Evolutionary conservation across 257 asterid species (phyloP), one percentile per base, ranked within the genome.

Genomic region (Solanum pennellii): DNA sequence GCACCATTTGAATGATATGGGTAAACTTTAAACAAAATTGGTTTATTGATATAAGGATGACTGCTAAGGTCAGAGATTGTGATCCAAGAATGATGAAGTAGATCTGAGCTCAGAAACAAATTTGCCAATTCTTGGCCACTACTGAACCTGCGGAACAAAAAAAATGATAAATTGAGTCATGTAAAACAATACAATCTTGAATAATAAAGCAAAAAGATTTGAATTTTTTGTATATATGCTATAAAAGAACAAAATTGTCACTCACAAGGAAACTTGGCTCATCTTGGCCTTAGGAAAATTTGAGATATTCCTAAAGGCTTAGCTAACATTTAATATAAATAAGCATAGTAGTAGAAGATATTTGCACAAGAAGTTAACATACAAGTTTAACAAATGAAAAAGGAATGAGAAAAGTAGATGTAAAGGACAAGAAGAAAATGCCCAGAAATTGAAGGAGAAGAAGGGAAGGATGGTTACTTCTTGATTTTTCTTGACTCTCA

Each of bases 71-170:
- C 85, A 47, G 29, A 41, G 23, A 88, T 83, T 83, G 41, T 86
- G 47, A 25, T 5, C 92, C 90, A 90, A 62, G 92, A 83, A 86
- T 69, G 83, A 39, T 37, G 83, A 29, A 90, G 80, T 56, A 90
- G 77, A 75, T 60, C 90, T 21, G 89, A 88, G 62, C 65, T 86
- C 82, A 82, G 77, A 62, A 90, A 66, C 85, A 90, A 82, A 21
- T 29, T 47, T 80, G 85, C 85, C 16, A 47, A 47, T 80, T 80
- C 85, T 47, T 80, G 68, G 68, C 85, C 85, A 87, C 88, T 59
- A 73, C 90, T 89, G 35, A 89, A 89, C 79, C 87, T 86, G 87
- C 42, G 39, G 2, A 84, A 88, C 69, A 2, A 15, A 20, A 18
- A 74, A 9, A 41, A 88, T 5, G 39, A 37, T 37, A 80, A 47